Conservation (phyloP, 257 asterid species). For the Primulina huaijiensis region DNA sequence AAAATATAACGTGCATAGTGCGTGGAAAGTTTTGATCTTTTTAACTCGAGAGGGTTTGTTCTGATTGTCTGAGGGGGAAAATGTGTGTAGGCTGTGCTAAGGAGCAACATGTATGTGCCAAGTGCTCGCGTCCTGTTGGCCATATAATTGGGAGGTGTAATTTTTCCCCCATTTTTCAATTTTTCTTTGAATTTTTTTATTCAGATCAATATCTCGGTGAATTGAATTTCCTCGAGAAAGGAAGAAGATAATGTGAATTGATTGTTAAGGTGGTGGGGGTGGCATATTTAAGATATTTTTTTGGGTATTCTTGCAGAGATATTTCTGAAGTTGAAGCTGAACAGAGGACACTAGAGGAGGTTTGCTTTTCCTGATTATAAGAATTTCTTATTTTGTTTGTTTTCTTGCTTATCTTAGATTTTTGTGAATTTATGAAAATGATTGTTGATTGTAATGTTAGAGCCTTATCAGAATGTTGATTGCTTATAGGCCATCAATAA, state of each 20-base stretch:
- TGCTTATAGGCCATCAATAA: slow-evolving; percentile 75
- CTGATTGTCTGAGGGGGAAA: slow-evolving; percentile 9
- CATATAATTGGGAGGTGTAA: slow-evolving; percentile 65
- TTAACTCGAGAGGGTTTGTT: background rate
- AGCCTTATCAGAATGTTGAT: slow-evolving; percentile 25
- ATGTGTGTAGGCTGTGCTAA: slow-evolving; percentile 71
- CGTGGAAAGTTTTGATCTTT: background rate
- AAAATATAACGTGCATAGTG: no score
- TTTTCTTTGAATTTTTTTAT: background rate
- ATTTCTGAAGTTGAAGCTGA: slow-evolving; percentile 78
- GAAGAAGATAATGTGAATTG: background rate
- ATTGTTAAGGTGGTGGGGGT: background rate
- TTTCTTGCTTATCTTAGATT: background rate
- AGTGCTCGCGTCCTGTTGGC: slow-evolving; percentile 73
- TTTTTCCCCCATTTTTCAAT: background rate
- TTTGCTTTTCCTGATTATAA: slow-evolving; percentile 20
- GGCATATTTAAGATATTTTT: background rate
- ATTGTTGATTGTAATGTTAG: slow-evolving; percentile 14
- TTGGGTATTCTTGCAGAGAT: slow-evolving; percentile 49
- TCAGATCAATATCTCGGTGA: background rate
- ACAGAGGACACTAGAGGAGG: slow-evolving; percentile 81
- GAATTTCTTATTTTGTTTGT: background rate
- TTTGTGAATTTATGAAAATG: slow-evolving; percentile 1
- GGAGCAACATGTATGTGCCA: slow-evolving; percentile 84
- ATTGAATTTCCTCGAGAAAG: background rate